Evolutionary conservation across 352 stramenopile genomes (phyloP), one percentile per base, ranked within the genome.

Genomic region (Phytophthora pistaciae): DNA sequence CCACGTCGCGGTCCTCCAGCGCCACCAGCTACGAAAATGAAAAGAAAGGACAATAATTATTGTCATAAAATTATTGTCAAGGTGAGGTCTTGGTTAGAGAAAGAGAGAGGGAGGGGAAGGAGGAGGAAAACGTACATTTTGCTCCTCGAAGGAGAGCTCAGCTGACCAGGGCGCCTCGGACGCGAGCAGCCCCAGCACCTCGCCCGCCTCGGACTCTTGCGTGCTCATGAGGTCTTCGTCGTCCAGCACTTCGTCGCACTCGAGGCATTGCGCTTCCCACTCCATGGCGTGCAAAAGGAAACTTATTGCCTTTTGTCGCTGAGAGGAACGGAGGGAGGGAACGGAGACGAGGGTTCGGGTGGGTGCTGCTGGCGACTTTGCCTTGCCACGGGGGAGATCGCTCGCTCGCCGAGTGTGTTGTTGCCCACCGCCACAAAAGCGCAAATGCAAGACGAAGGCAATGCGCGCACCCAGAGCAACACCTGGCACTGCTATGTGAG

Each of bases 201-300:
- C 62, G 27, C 29, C n/a, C 25, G 59, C 40, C n/a, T 77, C 78
- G 9, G 67, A 71, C 58, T 85, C 70, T 60, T 85, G 73, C 52
- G 75, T 63, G 58, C 81, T 83, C 70, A 77, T 78, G 46, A 77
- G 77, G 27, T 78, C 78, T 21, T 88, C 75, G 58, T 93, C 85
- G 69, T 93, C 88, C 36, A 96, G 82, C 70, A 87, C 84, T 84
- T 96, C 88, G 66, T 96, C 84, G 76, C 88, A 95, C 55, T 85
- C 85, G 66, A 95, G 88, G 58, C 78, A 77, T 70, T 91, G 71
- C 38, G 71, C 75, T 72, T 87, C 77, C 77, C 84, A 91, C 60
- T 91, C 82, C 76, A 87, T 93, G 21, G 33, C 14, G 25, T 50
- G n/a, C 46, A n/a, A 56, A 56, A 4, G 31, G 61, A 14, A 29